phyloP scores from a whole-genome alignment of 164 flowering plant species.

The Magnolia kwangsiensis region DNA sequence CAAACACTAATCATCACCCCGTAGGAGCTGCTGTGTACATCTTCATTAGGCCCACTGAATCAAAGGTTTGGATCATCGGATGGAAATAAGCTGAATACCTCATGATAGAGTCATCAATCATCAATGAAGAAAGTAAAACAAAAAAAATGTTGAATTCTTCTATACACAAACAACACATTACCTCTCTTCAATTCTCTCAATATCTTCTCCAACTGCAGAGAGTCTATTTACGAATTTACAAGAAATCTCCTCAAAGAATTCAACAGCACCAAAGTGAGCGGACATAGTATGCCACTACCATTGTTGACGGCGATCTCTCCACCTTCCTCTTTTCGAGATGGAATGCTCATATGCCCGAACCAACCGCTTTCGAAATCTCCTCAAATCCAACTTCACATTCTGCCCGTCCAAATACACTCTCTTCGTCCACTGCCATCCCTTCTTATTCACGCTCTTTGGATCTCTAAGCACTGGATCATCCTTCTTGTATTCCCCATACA shows the following conservation, averaged over 20 bases:
- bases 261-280: neutral
- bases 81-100: no score
- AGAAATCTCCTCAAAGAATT: neutral
- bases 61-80: no score
- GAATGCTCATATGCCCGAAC: slow-evolving; percentile 42
- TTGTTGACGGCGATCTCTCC: neutral
- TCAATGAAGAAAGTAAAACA: neutral
- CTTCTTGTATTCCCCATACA: slow-evolving; percentile 38
- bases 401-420: slow-evolving; percentile 79
- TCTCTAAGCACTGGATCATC: slow-evolving; percentile 37
- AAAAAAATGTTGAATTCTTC: neutral
- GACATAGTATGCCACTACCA: neutral
- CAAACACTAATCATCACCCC: no score
- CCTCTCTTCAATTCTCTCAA: neutral
- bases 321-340: slow-evolving; percentile 12
- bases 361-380: slow-evolving; percentile 56
- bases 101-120: neutral
- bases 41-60: no score
- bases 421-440: slow-evolving; percentile 90
- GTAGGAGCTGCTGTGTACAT: no score
- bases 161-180: neutral
- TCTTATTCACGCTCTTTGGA: slow-evolving; percentile 44
- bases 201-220: neutral
- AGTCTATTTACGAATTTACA: neutral
- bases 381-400: slow-evolving; percentile 57